Evolutionary conservation across 805 yeast genomes (phyloP).

Genomic region (Teunomyces stri): DNA sequence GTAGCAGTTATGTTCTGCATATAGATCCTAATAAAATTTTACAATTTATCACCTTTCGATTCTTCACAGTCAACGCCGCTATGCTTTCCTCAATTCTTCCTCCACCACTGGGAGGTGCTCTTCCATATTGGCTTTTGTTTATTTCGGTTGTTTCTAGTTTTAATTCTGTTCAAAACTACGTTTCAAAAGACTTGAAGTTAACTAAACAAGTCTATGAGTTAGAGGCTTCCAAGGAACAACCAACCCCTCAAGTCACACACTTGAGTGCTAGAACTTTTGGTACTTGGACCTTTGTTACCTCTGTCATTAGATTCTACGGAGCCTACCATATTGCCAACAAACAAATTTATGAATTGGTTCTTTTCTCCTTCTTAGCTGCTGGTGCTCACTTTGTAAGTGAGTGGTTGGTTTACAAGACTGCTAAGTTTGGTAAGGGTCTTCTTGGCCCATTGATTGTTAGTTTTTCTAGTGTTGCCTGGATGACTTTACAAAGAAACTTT

Average conservation of each 20-base stretch:
- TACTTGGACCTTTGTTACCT: constrained; percentile 91
- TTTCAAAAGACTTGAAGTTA: constrained; percentile 61
- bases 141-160: constrained; percentile 87
- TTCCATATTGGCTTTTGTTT: constrained; percentile 40
- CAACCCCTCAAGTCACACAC: constrained; percentile 34
- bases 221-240: constrained; percentile 20
- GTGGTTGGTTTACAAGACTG: constrained; percentile 76
- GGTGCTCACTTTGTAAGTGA: constrained; percentile 80
- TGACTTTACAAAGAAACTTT: constrained; percentile 66
- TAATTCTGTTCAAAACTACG: constrained; percentile 85
- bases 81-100: constrained; percentile 5
- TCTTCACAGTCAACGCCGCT: neutral
- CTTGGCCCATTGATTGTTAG: constrained; percentile 83
- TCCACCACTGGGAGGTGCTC: constrained; percentile 26
- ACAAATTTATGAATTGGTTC: constrained; percentile 73
- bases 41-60: neutral
- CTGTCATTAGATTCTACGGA: constrained; percentile 82
- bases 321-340: constrained; percentile 67
- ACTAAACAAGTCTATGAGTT: constrained; percentile 76
- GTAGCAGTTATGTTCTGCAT: neutral
- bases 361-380: constrained; percentile 81
- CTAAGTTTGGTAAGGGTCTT: constrained; percentile 83
- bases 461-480: constrained; percentile 73
- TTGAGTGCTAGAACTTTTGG: constrained; percentile 97
- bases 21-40: neutral